phyloP scores from a whole-genome alignment of 2,329 filamentous ascomycete species.

The Colletotrichum spinosum region DNA sequence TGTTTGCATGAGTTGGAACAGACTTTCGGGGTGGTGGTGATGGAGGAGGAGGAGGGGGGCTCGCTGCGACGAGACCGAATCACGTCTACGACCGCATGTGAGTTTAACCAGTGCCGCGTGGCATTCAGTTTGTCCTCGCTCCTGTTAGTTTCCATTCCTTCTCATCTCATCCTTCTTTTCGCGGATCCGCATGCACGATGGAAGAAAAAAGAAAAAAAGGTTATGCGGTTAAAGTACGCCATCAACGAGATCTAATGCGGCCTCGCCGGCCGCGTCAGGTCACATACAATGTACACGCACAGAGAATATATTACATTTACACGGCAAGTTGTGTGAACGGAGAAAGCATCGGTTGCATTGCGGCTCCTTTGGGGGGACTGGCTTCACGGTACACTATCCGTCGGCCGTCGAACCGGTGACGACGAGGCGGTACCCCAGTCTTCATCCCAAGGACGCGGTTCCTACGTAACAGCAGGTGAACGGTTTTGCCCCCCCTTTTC shows the following conservation, averaged over 20 bases:
- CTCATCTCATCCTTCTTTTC: too few species aligned
- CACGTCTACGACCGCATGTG: too few species aligned
- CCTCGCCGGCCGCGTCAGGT: constrained; percentile 7
- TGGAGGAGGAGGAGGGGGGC: too few species aligned
- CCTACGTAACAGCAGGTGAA: neutral
- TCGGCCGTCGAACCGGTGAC: too few species aligned
- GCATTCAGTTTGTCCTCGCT: neutral
- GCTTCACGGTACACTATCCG: neutral
- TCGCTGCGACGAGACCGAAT: too few species aligned
- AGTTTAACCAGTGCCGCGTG: constrained; percentile 1
- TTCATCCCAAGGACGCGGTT: constrained; percentile 10
- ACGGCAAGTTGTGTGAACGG: neutral
- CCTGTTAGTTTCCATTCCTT: neutral
- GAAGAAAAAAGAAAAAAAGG: too few species aligned
- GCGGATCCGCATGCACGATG: too few species aligned
- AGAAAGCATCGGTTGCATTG: constrained; percentile 31
- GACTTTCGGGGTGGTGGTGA: neutral
- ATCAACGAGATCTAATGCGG: neutral
- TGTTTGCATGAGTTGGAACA: constrained; percentile 6
- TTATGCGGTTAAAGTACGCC: too few species aligned
- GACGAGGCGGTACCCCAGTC: neutral
- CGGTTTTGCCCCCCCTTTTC: neutral
- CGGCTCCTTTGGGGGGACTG: constrained; percentile 29
- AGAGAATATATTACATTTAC: too few species aligned
- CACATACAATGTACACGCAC: neutral